A percentile compares a stretch with the other conserved stretches of the same genome.
Conservation (phyloP, 805 yeast species). For the Debaryomyces tyrocola region DNA sequence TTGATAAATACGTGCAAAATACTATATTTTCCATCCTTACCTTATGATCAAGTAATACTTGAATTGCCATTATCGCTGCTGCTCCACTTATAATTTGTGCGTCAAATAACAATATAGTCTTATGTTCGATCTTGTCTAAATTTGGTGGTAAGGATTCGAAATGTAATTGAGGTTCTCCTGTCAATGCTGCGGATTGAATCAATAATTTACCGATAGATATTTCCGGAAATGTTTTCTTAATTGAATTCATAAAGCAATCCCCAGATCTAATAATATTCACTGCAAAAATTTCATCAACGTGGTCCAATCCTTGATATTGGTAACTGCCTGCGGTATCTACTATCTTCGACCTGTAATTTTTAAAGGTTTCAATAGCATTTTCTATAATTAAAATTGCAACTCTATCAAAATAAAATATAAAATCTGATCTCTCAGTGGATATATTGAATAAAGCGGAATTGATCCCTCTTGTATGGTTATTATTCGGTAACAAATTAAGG, state of each 20-base stretch:
- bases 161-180: slow-evolving; percentile 95
- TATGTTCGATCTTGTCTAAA: slow-evolving; percentile 13
- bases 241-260: slow-evolving; percentile 82
- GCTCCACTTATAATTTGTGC: slow-evolving; percentile 92
- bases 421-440: slow-evolving; percentile 65
- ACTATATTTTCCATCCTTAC: slow-evolving; percentile 61
- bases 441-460: slow-evolving; percentile 66
- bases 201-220: slow-evolving; percentile 78
- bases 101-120: slow-evolving; percentile 70
- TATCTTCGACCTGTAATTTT: slow-evolving; percentile 30
- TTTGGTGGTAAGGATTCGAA: slow-evolving; percentile 66
- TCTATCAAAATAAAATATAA: slow-evolving; percentile 83
- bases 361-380: slow-evolving; percentile 60
- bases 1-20: slow-evolving; percentile 69
- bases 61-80: slow-evolving; percentile 91
- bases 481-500: slow-evolving; percentile 41
- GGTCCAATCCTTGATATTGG: slow-evolving; percentile 39
- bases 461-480: slow-evolving; percentile 71
- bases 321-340: slow-evolving; percentile 28
- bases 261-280: slow-evolving; percentile 87
- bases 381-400: slow-evolving; percentile 71
- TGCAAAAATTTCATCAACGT: slow-evolving; percentile 57
- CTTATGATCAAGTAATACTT: slow-evolving; percentile 80
- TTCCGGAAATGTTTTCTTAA: slow-evolving; percentile 75
- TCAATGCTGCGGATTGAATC: slow-evolving; percentile 81